phyloP scores from a whole-genome alignment of 805 yeast species.

The Candida endomychidarum region DNA sequence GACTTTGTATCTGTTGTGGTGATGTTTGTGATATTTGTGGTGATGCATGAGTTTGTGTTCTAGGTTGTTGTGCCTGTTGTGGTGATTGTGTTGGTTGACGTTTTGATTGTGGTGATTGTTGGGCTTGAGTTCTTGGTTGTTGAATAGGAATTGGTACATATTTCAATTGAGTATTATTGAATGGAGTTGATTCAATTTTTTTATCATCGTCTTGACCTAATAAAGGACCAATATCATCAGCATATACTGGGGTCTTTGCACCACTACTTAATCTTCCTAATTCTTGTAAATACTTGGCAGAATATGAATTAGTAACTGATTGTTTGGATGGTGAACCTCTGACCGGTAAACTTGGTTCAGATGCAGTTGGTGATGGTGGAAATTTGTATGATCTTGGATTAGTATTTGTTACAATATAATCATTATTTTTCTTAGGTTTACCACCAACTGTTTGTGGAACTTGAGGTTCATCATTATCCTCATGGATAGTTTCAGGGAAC shows the following conservation, averaged over 20 bases:
- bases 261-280: conserved; percentile 16
- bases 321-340: conserved; percentile 5
- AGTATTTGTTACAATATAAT: conserved; percentile 48
- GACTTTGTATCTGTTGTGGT: conserved; percentile 11
- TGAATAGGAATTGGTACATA: conserved; percentile 44
- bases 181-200: conserved; percentile 5
- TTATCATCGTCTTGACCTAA: conserved; percentile 12
- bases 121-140: conserved; percentile 22
- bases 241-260: conserved; percentile 19
- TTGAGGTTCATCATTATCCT: conserved; percentile 10
- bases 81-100: conserved; percentile 12
- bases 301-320: conserved; percentile 25
- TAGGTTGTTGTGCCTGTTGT: conserved; percentile 4
- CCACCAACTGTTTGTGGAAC: conserved; percentile 13
- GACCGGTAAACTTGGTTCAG: conserved; percentile 1
- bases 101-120: conserved; percentile 7
- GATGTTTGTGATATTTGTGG: too few relatives aligned
- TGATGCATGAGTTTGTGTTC: conserved; percentile 1
- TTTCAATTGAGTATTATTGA: conserved; percentile 17
- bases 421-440: conserved; percentile 23
- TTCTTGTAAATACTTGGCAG: conserved; percentile 45
- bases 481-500: conserved; percentile 10
- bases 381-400: conserved; percentile 55
- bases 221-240: conserved; percentile 38
- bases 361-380: conserved; percentile 45